These are phyloP conservation scores for Euptelea pleiosperma DNA, from an alignment of 164 flowering plant species.

Conservation along the genomic window DNA sequence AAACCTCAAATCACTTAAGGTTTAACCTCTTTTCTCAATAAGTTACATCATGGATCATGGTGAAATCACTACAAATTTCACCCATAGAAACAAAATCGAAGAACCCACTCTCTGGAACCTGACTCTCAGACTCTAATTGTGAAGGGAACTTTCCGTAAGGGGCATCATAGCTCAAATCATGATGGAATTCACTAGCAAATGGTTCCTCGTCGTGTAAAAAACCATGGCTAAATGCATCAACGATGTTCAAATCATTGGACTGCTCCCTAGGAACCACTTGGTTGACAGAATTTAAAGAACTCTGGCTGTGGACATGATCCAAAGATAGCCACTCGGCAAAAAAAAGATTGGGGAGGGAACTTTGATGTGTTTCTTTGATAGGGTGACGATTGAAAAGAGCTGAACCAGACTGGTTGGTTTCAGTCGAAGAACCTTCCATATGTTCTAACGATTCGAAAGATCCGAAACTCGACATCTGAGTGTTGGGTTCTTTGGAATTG, in stretches of 20 bases:
- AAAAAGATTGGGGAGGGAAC: conserved; percentile 50
- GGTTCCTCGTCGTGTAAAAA: conserved; percentile 11
- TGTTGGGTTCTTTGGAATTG: conserved; percentile 8
- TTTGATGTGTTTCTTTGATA: conserved; percentile 9
- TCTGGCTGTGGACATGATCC: conserved; percentile 20
- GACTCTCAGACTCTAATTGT: conserved; percentile 27
- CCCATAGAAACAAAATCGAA: conserved; percentile 30
- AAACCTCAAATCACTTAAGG: conserved; percentile 1
- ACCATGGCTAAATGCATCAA: conserved; percentile 13
- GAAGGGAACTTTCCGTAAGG: conserved; percentile 19
- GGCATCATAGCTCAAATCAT: too few species aligned
- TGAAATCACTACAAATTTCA: conserved; percentile 30
- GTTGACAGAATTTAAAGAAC: conserved; percentile 9
- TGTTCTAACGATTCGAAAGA: conserved; percentile 22
- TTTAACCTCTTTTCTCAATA: conserved; percentile 11
- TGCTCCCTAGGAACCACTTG: neutral
- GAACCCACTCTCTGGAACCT: conserved; percentile 27
- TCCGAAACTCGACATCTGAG: conserved; percentile 17
- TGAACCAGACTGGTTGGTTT: conserved; percentile 17
- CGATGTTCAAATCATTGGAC: conserved; percentile 11
- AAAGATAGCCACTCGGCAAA: conserved; percentile 70
- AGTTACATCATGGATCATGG: conserved; percentile 25
- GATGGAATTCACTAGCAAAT: conserved; percentile 18
- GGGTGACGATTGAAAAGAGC: neutral
- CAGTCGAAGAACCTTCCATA: conserved; percentile 16